Conservation (phyloP, 2,329 filamentous ascomycete genomes). For the Cladosporium sp. region DNA sequence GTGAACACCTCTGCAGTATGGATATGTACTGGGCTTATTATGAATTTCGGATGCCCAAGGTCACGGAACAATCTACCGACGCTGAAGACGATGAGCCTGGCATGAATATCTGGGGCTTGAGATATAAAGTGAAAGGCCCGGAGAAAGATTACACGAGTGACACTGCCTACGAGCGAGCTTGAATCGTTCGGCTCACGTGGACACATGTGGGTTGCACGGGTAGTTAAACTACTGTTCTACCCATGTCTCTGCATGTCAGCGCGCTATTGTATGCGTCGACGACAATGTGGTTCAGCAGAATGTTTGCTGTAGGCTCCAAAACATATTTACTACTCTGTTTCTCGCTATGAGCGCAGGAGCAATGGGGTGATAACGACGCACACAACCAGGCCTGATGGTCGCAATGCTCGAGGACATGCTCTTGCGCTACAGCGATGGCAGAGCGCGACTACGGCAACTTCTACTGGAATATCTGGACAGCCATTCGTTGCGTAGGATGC, state of each 20-base stretch:
- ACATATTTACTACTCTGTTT: background rate
- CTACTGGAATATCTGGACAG: constrained; percentile 26
- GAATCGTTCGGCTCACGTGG: background rate
- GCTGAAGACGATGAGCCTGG: constrained; percentile 22
- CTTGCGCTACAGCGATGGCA: constrained; percentile 19
- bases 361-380: background rate
- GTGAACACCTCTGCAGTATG: constrained; percentile 69
- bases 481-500: constrained; percentile 24
- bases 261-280: background rate
- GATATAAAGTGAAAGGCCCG: constrained; percentile 42
- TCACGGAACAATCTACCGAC: constrained; percentile 27
- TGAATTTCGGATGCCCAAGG: constrained; percentile 55
- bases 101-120: constrained; percentile 40
- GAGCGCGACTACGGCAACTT: constrained; percentile 17
- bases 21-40: constrained; percentile 74
- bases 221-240: background rate
- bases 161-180: constrained; percentile 38
- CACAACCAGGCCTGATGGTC: constrained; percentile 21
- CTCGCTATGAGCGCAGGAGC: background rate
- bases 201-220: background rate
- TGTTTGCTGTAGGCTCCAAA: background rate
- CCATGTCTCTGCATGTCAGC: background rate
- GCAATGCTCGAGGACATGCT: constrained; percentile 29
- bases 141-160: constrained; percentile 43
- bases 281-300: background rate